Evolutionary conservation across 2,329 filamentous ascomycete species (phyloP), one percentile per base, ranked within the genome.

Genomic region (Stemphylium lycopersici): DNA sequence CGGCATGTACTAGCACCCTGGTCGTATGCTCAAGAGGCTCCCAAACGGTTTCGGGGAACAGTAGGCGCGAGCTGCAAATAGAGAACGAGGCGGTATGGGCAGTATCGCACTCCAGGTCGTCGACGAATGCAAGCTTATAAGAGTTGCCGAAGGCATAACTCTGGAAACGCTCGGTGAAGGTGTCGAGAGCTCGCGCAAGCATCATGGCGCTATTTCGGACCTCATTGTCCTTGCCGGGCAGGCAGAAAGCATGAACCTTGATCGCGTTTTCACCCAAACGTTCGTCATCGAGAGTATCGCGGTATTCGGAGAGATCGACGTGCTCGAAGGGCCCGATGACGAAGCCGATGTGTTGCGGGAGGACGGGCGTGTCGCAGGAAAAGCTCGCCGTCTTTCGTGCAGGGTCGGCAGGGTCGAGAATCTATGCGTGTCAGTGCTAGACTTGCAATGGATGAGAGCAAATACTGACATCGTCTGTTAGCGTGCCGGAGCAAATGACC

Each of bases 261-360:
- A 96, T 86, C 0, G 93, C 92, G 68, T 91, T 96, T 61, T 89
- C 87, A 3, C 91, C 91, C 49, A 99, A 84, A 72, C 93, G 91
- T 65, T 96, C 91, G 69, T 97, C 93, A 62, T 96, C 91, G 63
- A 96, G 91, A 58, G 91, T 91, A 40, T 93, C 91, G 45, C 96
- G 87, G 67, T 91, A 96, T 64, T 93, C 90, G 2, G 91, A 89
- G 4, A 99, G 81, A 69, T 97, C 91, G 48, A 98, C 88, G 63
- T 93, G 89, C 74, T 98, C 92, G 71, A 99, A 99, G 0, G 96
- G 95, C 0, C 96, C 95, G 51, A 98, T 85, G 2, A 92, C 90
- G 73, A 99, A 96, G 4, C 93, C 93, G 60, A 99, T 87, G 71
- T 98, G 93, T 58, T 93, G 90, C 1, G 93, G 89, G 1, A 92